Base-by-base conservation (phyloP, 768 basidiomycete species). In the Phanerochaete sordida region DNA sequence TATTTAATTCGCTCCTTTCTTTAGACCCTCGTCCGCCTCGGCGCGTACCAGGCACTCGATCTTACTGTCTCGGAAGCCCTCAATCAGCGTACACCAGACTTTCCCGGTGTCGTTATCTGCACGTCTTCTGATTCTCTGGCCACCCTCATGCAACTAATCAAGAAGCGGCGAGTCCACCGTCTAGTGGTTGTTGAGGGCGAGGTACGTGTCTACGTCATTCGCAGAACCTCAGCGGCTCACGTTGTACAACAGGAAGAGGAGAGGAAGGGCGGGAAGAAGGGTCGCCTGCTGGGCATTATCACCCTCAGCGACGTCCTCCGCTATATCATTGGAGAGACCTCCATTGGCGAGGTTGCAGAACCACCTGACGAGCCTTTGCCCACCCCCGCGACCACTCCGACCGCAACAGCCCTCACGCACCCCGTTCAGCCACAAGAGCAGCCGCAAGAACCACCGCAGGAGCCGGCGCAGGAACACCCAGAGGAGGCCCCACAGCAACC, bases 81-180 rank as follows among this genome's bases (percentile, higher is more conserved):
- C 51, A 88, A 86, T 63, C 91, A 95, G 70, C 90, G 97, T 16
- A 90, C 93, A 15, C 83, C 91, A 8, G 96, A 98, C 74, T 99
- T 99, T 72, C 92, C 94, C 8, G 97, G 97, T 15, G 95, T 98
- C 7, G 93, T 98, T 56, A 91, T 96, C 21, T 98, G 97, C 71
- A 93, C 92, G 0, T 92, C 93, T 1, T 83, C 87, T 1, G 96
- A 98, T 70, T 95, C 95, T 0, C 79, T 99, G 27, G 91, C 90
- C 3, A 94, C 93, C 1, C 83, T 98, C 7, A 81, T 99, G 50
- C 86, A 92, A 65, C 84, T 97, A 23, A 91, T 98, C 70, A 93
- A 93, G 75, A 92, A 95, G 72, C 86, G 95, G 28, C 81, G 97
- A 31, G 93, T 97, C 15, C 97, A 99, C 72, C 86, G 97, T 51